A percentile compares a stretch with the other conserved stretches of the same genome.
Evolutionary conservation across 78 protist genomes (phyloP).

Genomic region (Protostelium mycophagum): DNA sequence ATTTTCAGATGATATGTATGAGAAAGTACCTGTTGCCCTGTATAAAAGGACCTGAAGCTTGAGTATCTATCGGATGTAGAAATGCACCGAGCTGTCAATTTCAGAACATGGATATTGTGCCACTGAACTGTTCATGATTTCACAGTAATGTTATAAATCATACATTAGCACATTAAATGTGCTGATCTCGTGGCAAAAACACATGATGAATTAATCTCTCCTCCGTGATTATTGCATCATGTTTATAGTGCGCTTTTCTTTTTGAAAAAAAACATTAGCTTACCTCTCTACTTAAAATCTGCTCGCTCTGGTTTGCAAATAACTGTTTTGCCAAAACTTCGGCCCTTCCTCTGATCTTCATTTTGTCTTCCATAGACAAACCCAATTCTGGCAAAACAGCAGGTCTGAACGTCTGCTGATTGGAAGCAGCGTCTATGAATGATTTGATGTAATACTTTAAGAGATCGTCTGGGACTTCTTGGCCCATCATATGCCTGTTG

Average conservation of each 20-base stretch:
- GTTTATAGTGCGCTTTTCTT: no score
- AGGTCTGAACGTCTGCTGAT: conserved; percentile 26
- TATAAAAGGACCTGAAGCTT: no score
- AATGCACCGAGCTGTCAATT: no score
- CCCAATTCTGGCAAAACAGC: conserved; percentile 11
- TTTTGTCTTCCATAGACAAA: conserved; percentile 8
- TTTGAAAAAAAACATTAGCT: no score
- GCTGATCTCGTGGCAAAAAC: no score
- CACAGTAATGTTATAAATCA: background rate
- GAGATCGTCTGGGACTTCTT: background rate
- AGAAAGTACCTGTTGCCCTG: no score
- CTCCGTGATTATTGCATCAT: no score
- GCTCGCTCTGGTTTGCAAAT: background rate
- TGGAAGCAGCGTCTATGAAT: background rate
- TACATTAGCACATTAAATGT: background rate
- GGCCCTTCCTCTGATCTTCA: conserved; percentile 24
- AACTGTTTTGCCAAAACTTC: conserved; percentile 28
- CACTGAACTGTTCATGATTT: background rate
- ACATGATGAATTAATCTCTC: no score
- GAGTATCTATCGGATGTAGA: no score
- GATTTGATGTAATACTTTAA: background rate
- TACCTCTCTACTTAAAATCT: background rate
- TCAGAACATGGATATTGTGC: background rate
- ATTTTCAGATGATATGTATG: no score
- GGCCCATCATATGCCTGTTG: background rate